Evolutionary conservation across 2,329 filamentous ascomycete genomes (phyloP).

Genomic region (Penicillium sclerotigenum): DNA sequence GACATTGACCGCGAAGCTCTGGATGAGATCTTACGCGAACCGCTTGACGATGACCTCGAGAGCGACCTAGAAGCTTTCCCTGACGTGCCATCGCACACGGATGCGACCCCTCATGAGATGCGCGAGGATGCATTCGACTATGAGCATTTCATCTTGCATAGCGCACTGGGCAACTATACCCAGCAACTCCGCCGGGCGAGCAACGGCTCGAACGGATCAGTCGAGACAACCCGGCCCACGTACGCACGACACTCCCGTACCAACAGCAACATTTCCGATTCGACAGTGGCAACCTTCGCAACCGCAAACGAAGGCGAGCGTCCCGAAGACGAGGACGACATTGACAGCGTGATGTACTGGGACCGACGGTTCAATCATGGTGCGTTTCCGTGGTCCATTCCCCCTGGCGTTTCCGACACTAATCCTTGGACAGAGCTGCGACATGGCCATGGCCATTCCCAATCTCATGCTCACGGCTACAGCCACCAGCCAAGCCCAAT

Average conservation of each 20-base stretch:
- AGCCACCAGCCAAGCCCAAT: conserved; percentile 17
- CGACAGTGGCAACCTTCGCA: conserved; percentile 60
- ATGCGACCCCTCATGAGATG: conserved; percentile 78
- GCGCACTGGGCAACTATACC: conserved; percentile 69
- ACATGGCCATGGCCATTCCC: conserved; percentile 19
- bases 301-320: conserved; percentile 57
- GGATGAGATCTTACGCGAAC: conserved; percentile 50
- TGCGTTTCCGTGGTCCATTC: conserved; percentile 11
- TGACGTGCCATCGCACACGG: conserved; percentile 38
- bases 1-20: conserved; percentile 64
- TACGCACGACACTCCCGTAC: conserved; percentile 46
- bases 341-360: conserved; percentile 41
- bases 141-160: conserved; percentile 91
- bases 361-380: conserved; percentile 37
- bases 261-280: conserved; percentile 58
- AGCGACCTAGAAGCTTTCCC: conserved; percentile 18
- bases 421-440: conserved; percentile 27
- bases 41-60: conserved; percentile 40
- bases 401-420: neutral
- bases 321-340: conserved; percentile 39
- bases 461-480: neutral
- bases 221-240: conserved; percentile 48
- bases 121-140: conserved; percentile 95
- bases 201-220: conserved; percentile 47
- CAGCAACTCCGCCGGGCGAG: conserved; percentile 34